phyloP scores from a whole-genome alignment of 73 alveolate genomes.

The Paramecium biaurelia region DNA sequence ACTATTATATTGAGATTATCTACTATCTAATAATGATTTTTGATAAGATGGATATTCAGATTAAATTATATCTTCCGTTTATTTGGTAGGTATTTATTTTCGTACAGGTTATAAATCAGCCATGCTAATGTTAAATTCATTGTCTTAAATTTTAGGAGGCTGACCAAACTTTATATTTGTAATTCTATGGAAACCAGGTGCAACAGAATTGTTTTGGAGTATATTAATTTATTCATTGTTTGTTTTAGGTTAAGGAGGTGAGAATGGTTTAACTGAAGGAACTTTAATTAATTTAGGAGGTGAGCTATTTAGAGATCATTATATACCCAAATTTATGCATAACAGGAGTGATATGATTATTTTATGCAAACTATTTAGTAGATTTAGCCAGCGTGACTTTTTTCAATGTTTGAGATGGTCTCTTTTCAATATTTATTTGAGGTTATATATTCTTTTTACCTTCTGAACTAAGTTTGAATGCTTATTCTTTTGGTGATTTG shows the following conservation, averaged over 20 bases:
- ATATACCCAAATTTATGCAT: neutral
- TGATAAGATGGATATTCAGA: slow-evolving; percentile 10
- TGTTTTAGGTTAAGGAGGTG: neutral
- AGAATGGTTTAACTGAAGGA: neutral
- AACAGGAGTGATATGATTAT: neutral
- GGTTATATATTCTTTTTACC: neutral
- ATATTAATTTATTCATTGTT: slow-evolving; percentile 2
- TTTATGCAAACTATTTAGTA: neutral
- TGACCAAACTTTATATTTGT: neutral
- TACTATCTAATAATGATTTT: neutral
- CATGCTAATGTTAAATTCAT: neutral
- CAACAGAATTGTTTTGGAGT: neutral
- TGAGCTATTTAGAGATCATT: neutral
- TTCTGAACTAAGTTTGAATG: neutral
- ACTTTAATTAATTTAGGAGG: slow-evolving; percentile 3
- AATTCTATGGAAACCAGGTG: neutral
- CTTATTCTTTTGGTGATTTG: slow-evolving; percentile 21
- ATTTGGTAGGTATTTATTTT: neutral
- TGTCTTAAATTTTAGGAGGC: neutral
- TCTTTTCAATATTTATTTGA: neutral
- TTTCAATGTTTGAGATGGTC: neutral
- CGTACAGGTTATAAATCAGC: neutral
- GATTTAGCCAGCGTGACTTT: neutral
- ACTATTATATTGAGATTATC: neutral
- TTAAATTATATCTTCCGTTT: neutral